These are phyloP conservation scores for Emergomyces pasteurianus DNA, from an alignment of 2,329 filamentous ascomycete genomes.

Conservation along the genomic window DNA sequence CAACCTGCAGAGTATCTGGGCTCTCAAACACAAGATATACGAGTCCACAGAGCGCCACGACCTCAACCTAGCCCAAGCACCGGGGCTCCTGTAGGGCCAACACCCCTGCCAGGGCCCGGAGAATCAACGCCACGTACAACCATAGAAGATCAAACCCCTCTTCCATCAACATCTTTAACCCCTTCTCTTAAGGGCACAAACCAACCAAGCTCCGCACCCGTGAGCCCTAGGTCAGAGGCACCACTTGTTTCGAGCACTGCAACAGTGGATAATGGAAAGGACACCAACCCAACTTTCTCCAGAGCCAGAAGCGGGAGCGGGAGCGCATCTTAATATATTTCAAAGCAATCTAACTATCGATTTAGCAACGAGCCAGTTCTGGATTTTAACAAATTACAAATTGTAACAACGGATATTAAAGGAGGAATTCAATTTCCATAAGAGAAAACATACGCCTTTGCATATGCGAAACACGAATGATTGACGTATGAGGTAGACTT, in stretches of 20 bases:
- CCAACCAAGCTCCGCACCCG: conserved; percentile 2
- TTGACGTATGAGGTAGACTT: neutral
- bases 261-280: conserved; percentile 2
- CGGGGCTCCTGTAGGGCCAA: neutral
- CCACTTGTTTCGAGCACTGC: conserved; percentile 1
- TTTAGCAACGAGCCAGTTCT: neutral
- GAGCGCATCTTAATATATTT: neutral
- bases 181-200: conserved; percentile 6
- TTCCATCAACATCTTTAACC: conserved; percentile 2
- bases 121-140: conserved; percentile 9
- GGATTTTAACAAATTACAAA: neutral
- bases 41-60: conserved; percentile 6
- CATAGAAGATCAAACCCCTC: conserved; percentile 5
- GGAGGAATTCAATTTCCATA: neutral
- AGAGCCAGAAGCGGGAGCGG: neutral
- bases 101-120: conserved; percentile 2
- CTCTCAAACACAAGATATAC: conserved; percentile 9
- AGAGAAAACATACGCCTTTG: neutral
- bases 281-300: conserved; percentile 1
- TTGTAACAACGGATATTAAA: neutral
- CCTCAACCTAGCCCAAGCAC: conserved; percentile 2
- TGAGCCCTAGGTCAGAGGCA: conserved; percentile 4
- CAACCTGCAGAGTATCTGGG: conserved; percentile 3
- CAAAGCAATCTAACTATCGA: neutral
- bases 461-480: neutral